phyloP scores from a whole-genome alignment of 31 red algal genomes.

The Bonnemaisonia californica region DNA sequence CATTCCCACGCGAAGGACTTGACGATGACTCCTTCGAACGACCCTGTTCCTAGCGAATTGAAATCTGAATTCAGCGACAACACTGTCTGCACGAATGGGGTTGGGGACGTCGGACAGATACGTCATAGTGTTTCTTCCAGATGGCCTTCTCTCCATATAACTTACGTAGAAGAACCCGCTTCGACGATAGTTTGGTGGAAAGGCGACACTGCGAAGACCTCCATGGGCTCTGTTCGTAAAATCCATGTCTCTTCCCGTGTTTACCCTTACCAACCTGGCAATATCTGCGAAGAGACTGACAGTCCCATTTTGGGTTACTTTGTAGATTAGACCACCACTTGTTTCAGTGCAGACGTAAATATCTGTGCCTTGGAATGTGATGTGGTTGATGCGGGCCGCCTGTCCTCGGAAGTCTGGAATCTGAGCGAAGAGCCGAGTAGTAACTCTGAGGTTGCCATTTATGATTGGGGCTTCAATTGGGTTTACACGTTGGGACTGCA shows the following conservation, averaged over 20 bases:
- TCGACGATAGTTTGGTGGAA: constrained; percentile 11
- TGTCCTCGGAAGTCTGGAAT: not conserved
- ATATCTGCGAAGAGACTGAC: constrained; percentile 6
- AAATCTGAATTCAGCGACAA: constrained; percentile 8
- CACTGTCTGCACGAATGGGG: not conserved
- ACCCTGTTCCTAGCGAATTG: not conserved
- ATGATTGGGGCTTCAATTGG: no score
- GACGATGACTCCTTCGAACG: not conserved
- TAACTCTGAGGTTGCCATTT: no score
- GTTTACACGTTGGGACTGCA: no score
- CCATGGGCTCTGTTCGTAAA: constrained; percentile 9
- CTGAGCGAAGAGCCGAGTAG: no score
- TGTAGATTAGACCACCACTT: constrained; percentile 4
- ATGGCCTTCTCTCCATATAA: not conserved
- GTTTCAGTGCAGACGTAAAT: constrained; percentile 5
- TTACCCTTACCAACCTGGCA: not conserved
- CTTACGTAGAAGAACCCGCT: constrained; percentile 18
- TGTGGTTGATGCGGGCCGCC: not conserved
- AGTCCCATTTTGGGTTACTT: not conserved
- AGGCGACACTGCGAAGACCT: constrained; percentile 19
- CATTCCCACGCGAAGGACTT: constrained; percentile 70
- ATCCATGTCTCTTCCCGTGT: not conserved
- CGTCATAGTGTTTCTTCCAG: not conserved
- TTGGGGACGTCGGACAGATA: not conserved
- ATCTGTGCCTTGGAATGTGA: not conserved